Conservation (phyloP, 2,329 filamentous ascomycete genomes). For the Penicillium sp. region DNA sequence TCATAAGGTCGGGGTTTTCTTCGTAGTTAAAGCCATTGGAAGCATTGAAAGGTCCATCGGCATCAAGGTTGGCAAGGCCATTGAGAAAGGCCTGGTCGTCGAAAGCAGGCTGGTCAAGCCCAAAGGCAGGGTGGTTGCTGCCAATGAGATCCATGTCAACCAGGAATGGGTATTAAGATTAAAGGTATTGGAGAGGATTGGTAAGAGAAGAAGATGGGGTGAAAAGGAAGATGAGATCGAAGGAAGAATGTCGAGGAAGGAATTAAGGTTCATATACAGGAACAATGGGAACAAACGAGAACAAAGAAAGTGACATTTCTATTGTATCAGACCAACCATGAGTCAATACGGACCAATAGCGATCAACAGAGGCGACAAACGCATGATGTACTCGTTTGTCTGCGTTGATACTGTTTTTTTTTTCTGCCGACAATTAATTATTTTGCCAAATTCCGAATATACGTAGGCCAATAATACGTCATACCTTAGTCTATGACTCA, state of each 20-base stretch:
- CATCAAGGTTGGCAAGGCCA: not conserved
- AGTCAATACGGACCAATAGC: not conserved
- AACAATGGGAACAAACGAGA: not conserved
- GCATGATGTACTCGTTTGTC: not conserved
- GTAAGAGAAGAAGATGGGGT: not conserved
- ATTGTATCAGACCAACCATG: not conserved
- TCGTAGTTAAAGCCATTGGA: not conserved
- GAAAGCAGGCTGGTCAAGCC: not conserved
- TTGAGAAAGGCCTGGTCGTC: not conserved
- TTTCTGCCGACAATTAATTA: not conserved
- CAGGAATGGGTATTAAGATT: not conserved
- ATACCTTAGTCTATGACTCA: rapidly evolving
- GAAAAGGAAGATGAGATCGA: not conserved
- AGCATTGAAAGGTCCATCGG: not conserved
- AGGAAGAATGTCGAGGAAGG: not conserved
- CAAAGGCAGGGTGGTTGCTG: not conserved
- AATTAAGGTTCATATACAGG: not conserved
- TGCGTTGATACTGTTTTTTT: not conserved
- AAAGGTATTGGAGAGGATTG: not conserved
- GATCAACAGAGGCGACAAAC: not conserved
- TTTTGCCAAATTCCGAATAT: not conserved
- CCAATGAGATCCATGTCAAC: not conserved
- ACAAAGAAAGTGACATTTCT: not conserved
- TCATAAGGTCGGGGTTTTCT: not conserved
- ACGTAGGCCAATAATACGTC: not conserved